A percentile compares a stretch with the other conserved stretches of the same genome.
phyloP scores from a whole-genome alignment of 2,329 filamentous ascomycete species.

The Aspergillus sp. region DNA sequence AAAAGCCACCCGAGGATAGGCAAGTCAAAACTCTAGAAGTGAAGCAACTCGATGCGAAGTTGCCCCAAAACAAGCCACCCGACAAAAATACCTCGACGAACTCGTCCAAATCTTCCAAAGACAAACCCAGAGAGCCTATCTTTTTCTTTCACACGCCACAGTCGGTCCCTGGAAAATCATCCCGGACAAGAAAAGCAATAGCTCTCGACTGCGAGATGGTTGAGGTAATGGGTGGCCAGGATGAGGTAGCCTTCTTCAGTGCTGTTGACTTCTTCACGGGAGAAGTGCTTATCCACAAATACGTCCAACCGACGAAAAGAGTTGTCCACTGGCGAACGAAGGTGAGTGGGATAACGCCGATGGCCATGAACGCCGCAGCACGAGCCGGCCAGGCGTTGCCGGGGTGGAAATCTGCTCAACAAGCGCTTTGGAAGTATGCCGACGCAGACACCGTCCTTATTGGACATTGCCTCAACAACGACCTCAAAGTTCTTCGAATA shows the following conservation, averaged over 20 bases:
- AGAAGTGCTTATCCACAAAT: constrained; percentile 45
- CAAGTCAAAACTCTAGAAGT: background rate
- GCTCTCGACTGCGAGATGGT: constrained; percentile 54
- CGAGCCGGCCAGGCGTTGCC: constrained; percentile 31
- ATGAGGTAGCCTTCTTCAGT: constrained; percentile 39
- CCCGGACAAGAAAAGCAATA: constrained; percentile 26
- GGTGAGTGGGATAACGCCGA: constrained; percentile 41
- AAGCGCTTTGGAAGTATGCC: constrained; percentile 42
- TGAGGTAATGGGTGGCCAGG: constrained; percentile 25
- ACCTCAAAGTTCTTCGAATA: constrained; percentile 47
- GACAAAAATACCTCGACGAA: background rate
- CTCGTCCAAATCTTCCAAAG: background rate
- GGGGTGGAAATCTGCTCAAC: constrained; percentile 47
- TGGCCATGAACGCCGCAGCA: constrained; percentile 33
- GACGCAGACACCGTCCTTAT: constrained; percentile 49
- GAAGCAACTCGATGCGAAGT: background rate
- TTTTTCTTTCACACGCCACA: background rate
- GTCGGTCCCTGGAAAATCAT: background rate
- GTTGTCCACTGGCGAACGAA: constrained; percentile 40
- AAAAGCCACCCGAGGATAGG: background rate
- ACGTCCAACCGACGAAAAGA: constrained; percentile 38
- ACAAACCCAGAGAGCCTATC: background rate
- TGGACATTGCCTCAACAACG: constrained; percentile 49
- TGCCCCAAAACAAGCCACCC: background rate
- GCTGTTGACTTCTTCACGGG: constrained; percentile 50